Base-by-base conservation (phyloP, 2,329 filamentous ascomycete genomes). In the Curvularia sp. region DNA sequence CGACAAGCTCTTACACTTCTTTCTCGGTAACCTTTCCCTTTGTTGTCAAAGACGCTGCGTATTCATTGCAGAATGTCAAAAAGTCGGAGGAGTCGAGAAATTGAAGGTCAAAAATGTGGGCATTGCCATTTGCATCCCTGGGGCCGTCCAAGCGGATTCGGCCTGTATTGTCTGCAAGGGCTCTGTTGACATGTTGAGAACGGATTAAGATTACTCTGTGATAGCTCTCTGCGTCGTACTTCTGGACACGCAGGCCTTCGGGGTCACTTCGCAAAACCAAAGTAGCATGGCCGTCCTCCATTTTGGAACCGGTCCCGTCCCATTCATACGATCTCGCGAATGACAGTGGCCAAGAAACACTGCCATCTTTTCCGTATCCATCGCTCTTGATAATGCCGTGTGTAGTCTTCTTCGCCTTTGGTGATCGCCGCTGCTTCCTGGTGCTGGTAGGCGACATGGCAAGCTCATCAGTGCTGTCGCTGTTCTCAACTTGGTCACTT, bases 101-200 rank as follows among this genome's bases (percentile, higher is more conserved):
- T 13, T 65, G 24, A 7, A 76, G 43, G 42, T 75, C 72, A 49
- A 65, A 61, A 38, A 55, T 58, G 24, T 57, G 48, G 4, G 7
- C 30, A 20, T 60, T 57, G 5, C 60, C 62, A 12, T 66, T 42
- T 5, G 44, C 31, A 4, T 5, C 6, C 10, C 47, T 33, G 12
- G 64, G 38, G 1, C 72, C 71, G 18, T 35, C 31, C 3, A 76
- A 31, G 18, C 72, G 68, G 35, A 74, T 62, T 8, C 61, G 61
- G 7, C 58, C 52, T 3, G 31, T 38, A 12, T 62, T 30, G 39
- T 75, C 73, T n/a, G 61, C 52, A 0, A 46, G 0, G 3, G 58
- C 61, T 13, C 20, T 56, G 48, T 49, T 64, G 30, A 75, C 43
- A 7, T 64, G 51, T 5, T 53, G 22, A 5, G 67, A 31, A 8